Conservation (phyloP, 768 basidiomycete species). For the Lactifluus volemus region DNA sequence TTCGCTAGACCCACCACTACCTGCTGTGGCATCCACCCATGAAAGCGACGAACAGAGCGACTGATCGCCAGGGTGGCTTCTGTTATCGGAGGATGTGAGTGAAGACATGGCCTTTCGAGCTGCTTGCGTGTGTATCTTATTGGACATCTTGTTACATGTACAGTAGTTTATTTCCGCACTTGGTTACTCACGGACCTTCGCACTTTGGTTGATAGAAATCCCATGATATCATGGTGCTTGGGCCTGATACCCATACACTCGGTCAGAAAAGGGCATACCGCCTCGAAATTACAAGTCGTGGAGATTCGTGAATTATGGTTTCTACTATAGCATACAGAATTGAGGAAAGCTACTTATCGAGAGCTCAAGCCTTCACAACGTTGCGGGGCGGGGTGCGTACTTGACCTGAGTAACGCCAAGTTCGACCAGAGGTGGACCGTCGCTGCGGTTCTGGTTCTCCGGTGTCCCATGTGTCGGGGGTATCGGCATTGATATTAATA, state of each 20-base stretch:
- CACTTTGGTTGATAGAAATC: not conserved
- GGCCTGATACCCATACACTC: not conserved
- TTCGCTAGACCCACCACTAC: not conserved
- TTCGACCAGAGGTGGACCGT: slow-evolving; percentile 5
- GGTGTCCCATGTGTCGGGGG: not conserved
- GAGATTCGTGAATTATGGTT: not conserved
- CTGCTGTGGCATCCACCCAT: not conserved
- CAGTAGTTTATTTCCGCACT: not conserved
- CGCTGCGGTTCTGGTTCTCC: not conserved
- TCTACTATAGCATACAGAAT: no score
- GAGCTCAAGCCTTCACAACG: not conserved
- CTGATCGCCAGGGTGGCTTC: not conserved
- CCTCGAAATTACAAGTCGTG: not conserved
- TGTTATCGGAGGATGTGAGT: not conserved
- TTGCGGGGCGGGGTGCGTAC: not conserved
- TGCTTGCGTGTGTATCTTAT: slow-evolving; percentile 3
- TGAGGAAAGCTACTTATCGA: not conserved
- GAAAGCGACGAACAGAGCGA: not conserved
- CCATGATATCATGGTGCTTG: not conserved
- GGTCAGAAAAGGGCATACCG: not conserved
- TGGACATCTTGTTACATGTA: slow-evolving; percentile 5
- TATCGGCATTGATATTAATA: slow-evolving; percentile 10
- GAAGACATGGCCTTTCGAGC: not conserved
- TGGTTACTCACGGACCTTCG: not conserved
- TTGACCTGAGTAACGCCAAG: slow-evolving; percentile 1